phyloP scores from a whole-genome alignment of 495 filamentous ascomycete genomes.

The Sporormia fimetaria region DNA sequence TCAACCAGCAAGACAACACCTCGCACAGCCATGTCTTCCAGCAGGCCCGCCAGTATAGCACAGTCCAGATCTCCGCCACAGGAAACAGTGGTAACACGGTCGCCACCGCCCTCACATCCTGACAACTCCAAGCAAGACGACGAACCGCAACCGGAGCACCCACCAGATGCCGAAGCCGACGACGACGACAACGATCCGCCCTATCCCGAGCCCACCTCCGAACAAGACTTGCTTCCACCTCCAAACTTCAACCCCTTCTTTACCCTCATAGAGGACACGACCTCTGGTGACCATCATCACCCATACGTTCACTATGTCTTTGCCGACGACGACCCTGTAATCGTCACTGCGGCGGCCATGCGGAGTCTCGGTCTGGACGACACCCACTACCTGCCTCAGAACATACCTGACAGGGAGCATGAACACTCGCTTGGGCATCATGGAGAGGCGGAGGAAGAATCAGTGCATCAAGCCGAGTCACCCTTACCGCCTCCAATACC shows the following conservation, averaged over 20 bases:
- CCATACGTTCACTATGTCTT: conserved; percentile 79
- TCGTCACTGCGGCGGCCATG: conserved; percentile 29
- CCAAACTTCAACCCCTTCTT: conserved; percentile 54
- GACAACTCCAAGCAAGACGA: conserved; percentile 35
- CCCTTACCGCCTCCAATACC: conserved; percentile 21
- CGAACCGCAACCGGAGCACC: conserved; percentile 33
- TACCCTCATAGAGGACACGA: conserved; percentile 48
- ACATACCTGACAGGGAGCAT: conserved; percentile 1
- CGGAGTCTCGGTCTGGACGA: conserved; percentile 24
- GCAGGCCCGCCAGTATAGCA: conserved; percentile 21
- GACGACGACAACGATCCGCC: conserved; percentile 15
- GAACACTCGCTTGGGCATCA: neutral
- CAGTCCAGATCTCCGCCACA: no score
- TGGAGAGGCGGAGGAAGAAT: neutral
- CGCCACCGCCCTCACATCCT: conserved; percentile 15
- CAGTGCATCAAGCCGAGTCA: conserved; percentile 10
- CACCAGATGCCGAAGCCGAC: conserved; percentile 26
- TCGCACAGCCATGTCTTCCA: conserved; percentile 16
- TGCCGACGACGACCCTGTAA: conserved; percentile 31
- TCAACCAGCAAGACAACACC: conserved; percentile 28
- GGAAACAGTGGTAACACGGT: conserved; percentile 25
- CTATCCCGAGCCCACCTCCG: conserved; percentile 21
- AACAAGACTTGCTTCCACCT: conserved; percentile 30
- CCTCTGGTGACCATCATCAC: conserved; percentile 54
- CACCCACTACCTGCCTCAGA: conserved; percentile 10